Evolutionary conservation across 2,329 filamentous ascomycete genomes (phyloP).

Genomic region (Venturiaceae sp.): DNA sequence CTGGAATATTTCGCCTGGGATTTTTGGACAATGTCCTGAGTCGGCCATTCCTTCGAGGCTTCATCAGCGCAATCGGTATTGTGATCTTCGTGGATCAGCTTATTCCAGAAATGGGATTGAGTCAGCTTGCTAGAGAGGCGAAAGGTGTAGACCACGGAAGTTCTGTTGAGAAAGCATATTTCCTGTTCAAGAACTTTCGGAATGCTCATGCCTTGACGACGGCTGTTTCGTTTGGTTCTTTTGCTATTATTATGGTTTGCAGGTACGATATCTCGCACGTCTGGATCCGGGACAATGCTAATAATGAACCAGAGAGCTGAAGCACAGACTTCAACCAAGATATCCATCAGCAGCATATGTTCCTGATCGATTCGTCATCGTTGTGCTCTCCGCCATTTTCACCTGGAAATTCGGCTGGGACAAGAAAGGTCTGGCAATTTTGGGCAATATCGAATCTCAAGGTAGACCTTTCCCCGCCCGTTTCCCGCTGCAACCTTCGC

Average conservation of each 20-base stretch:
- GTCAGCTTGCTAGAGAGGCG: conserved; percentile 49
- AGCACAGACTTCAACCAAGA: conserved; percentile 68
- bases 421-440: conserved; percentile 65
- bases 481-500: conserved; percentile 69
- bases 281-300: neutral
- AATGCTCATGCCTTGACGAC: conserved; percentile 66
- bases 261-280: conserved; percentile 41
- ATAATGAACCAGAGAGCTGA: conserved; percentile 53
- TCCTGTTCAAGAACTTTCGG: conserved; percentile 58
- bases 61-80: conserved; percentile 94
- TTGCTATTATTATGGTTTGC: conserved; percentile 83
- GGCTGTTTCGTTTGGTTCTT: conserved; percentile 67
- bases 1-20: conserved; percentile 74
- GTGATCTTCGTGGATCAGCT: conserved; percentile 94
- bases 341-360: conserved; percentile 77
- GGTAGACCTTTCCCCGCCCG: conserved; percentile 68
- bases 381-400: conserved; percentile 73
- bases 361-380: conserved; percentile 83
- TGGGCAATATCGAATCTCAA: conserved; percentile 70
- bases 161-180: conserved; percentile 74
- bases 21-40: conserved; percentile 94
- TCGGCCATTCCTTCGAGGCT: conserved; percentile 82
- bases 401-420: conserved; percentile 74
- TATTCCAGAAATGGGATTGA: conserved; percentile 79
- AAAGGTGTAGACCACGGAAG: conserved; percentile 70